These are phyloP conservation scores for Saksenaea oblongispora DNA, from an alignment of 371 early-diverging fungal species.

Conservation along the genomic window DNA sequence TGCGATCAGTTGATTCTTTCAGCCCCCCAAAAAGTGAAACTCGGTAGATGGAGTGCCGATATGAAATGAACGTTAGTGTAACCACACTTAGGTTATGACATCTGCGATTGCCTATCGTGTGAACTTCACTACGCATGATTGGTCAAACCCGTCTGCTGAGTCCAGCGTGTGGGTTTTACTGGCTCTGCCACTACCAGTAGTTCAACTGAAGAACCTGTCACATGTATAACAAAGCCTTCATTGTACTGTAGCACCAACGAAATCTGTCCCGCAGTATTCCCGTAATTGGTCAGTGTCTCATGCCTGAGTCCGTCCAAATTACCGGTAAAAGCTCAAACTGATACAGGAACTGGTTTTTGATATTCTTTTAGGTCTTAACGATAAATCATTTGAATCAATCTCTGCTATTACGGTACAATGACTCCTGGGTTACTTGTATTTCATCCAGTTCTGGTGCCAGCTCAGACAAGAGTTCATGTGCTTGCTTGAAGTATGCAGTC, in stretches of 20 bases:
- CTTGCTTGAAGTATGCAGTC: slow-evolving; percentile 82
- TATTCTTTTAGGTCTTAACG: not conserved
- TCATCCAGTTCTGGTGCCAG: slow-evolving; percentile 91
- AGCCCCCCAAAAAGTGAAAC: not conserved
- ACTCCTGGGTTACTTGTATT: slow-evolving; percentile 88
- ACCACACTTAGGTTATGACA: not conserved
- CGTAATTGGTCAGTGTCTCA: too few relatives aligned
- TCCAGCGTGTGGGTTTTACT: not conserved
- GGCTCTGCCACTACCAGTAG: not conserved
- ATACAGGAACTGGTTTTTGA: not conserved
- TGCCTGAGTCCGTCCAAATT: too few relatives aligned
- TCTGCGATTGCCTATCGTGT: not conserved
- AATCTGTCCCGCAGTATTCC: too few relatives aligned
- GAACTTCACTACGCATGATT: not conserved
- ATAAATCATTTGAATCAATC: slow-evolving; percentile 28
- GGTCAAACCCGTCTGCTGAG: not conserved
- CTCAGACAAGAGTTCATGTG: slow-evolving; percentile 74
- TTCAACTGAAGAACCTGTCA: not conserved
- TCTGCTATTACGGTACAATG: slow-evolving; percentile 70
- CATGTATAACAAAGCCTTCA: too few relatives aligned
- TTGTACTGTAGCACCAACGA: too few relatives aligned
- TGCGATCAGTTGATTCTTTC: not conserved
- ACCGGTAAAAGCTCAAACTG: too few relatives aligned
- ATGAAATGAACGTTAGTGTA: not conserved
- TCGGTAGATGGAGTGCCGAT: not conserved